Conservation (phyloP, 169 alveolate genomes). For the Theileria parva region DNA sequence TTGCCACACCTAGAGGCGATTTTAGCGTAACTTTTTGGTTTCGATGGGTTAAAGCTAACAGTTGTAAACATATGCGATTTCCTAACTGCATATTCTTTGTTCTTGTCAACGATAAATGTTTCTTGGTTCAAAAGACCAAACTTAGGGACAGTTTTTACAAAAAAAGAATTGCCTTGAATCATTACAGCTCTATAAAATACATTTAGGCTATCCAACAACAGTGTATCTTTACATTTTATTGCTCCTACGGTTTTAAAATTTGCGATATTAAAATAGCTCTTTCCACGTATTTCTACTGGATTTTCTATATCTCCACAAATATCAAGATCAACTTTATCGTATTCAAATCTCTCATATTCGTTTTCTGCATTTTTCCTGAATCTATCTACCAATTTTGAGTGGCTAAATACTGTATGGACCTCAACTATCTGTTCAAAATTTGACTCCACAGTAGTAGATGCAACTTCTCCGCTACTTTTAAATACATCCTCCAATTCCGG, state of each 20-base stretch:
- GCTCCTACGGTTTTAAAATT: slow-evolving; percentile 25
- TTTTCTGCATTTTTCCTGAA: neutral
- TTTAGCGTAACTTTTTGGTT: slow-evolving; percentile 14
- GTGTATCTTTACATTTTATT: slow-evolving; percentile 28
- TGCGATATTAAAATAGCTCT: neutral
- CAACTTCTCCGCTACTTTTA: neutral
- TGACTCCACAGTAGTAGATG: neutral
- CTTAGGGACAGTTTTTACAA: slow-evolving; percentile 7
- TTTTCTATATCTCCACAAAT: slow-evolving; percentile 15
- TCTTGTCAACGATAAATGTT: slow-evolving; percentile 15
- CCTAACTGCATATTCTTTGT: neutral
- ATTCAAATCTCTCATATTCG: slow-evolving; percentile 9
- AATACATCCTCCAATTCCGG: slow-evolving; percentile 3
- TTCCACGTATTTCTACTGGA: neutral
- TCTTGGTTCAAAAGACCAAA: neutral
- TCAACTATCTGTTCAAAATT: slow-evolving; percentile 22
- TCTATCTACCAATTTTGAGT: slow-evolving; percentile 18
- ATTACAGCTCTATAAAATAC: slow-evolving; percentile 19
- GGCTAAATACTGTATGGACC: slow-evolving; percentile 18
- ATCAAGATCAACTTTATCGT: slow-evolving; percentile 27
- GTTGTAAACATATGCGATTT: neutral
- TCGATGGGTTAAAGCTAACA: neutral
- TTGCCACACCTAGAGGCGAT: slow-evolving; percentile 32
- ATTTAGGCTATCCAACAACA: slow-evolving; percentile 29
- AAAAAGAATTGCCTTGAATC: neutral